Conservation (phyloP, 441 rosid genomes). For the Corymbia citriodora region DNA sequence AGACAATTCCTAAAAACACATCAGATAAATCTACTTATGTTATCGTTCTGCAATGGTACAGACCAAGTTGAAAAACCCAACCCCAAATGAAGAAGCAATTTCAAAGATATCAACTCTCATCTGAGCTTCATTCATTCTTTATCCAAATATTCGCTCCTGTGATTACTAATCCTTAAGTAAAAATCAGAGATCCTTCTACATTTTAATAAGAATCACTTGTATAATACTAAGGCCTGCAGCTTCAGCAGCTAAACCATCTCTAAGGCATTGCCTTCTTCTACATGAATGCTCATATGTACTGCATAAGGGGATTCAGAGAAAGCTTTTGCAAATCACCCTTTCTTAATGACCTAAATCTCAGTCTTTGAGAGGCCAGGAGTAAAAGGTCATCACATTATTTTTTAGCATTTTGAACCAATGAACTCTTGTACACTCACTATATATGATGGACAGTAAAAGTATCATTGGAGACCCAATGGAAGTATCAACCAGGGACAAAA, state of each 20-base stretch:
- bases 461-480: not conserved
- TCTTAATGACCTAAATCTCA: not conserved
- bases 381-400: not conserved
- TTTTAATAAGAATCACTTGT: not conserved
- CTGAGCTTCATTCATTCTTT: not conserved
- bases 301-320: not conserved
- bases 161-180: not conserved
- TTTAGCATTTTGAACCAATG: not conserved
- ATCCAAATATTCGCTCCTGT: not conserved
- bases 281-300: not conserved
- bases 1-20: not conserved
- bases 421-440: not conserved
- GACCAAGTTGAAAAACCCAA: not conserved
- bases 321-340: not conserved
- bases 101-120: not conserved
- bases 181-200: not conserved
- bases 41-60: not conserved
- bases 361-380: not conserved
- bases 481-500: not conserved
- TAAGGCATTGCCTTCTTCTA: not conserved
- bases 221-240: not conserved
- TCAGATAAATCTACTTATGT: not conserved
- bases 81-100: not conserved
- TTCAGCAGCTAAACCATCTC: not conserved
- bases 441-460: not conserved